phyloP scores from a whole-genome alignment of 2,329 filamentous ascomycete species.

The Colletotrichum cordylinicola region DNA sequence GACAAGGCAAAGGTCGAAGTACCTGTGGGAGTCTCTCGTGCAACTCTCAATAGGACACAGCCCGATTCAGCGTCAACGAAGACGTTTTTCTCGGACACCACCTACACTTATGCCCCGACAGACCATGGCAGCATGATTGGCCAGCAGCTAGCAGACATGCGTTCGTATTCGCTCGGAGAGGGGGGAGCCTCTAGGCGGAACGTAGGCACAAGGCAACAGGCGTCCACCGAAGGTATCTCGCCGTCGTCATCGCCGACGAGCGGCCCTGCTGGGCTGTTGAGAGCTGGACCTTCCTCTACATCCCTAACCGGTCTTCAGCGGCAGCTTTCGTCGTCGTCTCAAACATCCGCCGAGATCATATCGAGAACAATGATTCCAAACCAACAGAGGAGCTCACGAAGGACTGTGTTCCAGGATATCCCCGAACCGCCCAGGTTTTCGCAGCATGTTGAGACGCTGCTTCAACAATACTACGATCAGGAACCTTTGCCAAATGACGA shows the following conservation, averaged over 20 bases:
- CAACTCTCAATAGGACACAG: background rate
- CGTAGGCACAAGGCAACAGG: background rate
- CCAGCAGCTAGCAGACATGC: background rate
- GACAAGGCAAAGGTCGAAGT: background rate
- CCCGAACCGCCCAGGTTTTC: slow-evolving; percentile 52
- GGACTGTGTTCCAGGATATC: slow-evolving; percentile 42
- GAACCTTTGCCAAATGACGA: slow-evolving; percentile 54
- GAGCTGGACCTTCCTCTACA: slow-evolving; percentile 26
- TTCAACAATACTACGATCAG: slow-evolving; percentile 59
- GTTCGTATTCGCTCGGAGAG: background rate
- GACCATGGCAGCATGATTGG: background rate
- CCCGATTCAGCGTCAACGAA: background rate
- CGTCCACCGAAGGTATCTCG: background rate
- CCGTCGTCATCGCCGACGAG: slow-evolving; percentile 27
- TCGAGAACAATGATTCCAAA: slow-evolving; percentile 50
- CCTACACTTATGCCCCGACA: background rate
- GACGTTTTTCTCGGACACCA: slow-evolving; percentile 9
- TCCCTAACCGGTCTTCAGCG: background rate
- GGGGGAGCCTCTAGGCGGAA: background rate
- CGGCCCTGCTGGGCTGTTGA: slow-evolving; percentile 21
- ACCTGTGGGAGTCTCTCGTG: background rate
- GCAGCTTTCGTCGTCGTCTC: background rate
- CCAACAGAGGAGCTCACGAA: slow-evolving; percentile 46
- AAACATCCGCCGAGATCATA: slow-evolving; percentile 27
- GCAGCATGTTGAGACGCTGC: slow-evolving; percentile 52